phyloP scores from a whole-genome alignment of 768 basidiomycete species.

The Suillus sp. region DNA sequence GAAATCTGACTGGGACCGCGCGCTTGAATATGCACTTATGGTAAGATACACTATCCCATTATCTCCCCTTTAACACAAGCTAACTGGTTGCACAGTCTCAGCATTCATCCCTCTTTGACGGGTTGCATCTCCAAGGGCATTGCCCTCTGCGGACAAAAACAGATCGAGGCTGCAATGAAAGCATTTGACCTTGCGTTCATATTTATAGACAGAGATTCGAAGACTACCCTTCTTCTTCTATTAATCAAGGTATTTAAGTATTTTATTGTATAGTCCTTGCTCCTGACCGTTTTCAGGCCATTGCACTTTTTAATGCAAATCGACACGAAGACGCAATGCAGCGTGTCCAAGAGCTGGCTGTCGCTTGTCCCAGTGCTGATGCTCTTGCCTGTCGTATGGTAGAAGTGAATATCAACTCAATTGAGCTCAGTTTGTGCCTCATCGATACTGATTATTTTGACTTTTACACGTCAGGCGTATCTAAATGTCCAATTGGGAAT shows the following conservation, averaged over 20 bases:
- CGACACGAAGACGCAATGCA: neutral
- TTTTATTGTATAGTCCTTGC: neutral
- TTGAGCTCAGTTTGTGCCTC: neutral
- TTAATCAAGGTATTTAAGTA: neutral
- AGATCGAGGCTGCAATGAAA: neutral
- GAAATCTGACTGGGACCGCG: neutral
- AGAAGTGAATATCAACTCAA: neutral
- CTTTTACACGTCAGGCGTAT: neutral
- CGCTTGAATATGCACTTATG: neutral
- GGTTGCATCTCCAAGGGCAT: slow-evolving; percentile 1
- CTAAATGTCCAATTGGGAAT: neutral
- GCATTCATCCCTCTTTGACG: neutral
- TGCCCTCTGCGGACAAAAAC: slow-evolving; percentile 4
- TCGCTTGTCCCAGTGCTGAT: neutral
- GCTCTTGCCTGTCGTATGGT: neutral
- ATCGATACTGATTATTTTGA: neutral
- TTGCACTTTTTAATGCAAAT: slow-evolving; percentile 4
- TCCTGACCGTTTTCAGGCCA: neutral
- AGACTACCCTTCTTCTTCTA: neutral
- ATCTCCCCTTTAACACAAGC: too few species aligned
- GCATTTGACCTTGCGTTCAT: slow-evolving; percentile 6
- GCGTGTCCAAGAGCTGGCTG: neutral
- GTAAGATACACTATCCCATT: neutral
- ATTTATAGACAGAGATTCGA: neutral
- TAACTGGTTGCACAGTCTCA: neutral